Base-by-base conservation (phyloP, 108 stramenopile genomes). In the Hondaea fermentalgiana region DNA sequence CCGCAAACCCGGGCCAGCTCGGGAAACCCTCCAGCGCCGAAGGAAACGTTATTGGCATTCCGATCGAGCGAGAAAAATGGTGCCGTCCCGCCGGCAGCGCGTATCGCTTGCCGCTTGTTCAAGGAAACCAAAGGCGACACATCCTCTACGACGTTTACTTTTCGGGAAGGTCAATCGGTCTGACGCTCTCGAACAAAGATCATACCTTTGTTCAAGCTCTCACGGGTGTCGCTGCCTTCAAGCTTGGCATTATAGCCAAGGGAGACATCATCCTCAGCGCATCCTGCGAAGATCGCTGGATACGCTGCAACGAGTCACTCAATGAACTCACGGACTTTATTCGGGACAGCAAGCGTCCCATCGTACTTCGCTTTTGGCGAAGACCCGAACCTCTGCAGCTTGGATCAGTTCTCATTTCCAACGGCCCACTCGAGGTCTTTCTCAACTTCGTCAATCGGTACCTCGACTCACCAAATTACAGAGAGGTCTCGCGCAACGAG, bases 351-450 rank as follows among this genome's bases (percentile, higher is more conserved):
- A 53, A 47, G 12, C 76, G 76, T 23, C 76, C 76, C 25, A 53
- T 83, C 25, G 51, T 53, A 17, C 51, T 83, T 12, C 45, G 76
- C 45, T 83, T 83, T 45, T 83, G 76, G 76, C 76, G 76, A 43
- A 12, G 76, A 55, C 76, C 76, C 4, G 76, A 83, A 45, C 76
- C 76, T 83, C 45, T 83, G 45, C 76, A 83, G 23, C 76, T 83
- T 47, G 49, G 49, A 12, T 3, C 76, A 55, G 45, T 83, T 43
- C 51, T 83, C 25, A 83, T 47, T 17, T 53, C 51, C 23, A 83
- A 47, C 76, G 76, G 76, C 49, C 76, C 76, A 17, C 76, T 83
- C 6, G 76, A 83, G 76, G 76, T 83, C 51, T 83, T 83, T 45
- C 3, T 83, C 49, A 53, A 53, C 28, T 83, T 83, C 28, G 49